phyloP scores from a whole-genome alignment of 768 basidiomycete species.

The Rhizopogon vulgaris region DNA sequence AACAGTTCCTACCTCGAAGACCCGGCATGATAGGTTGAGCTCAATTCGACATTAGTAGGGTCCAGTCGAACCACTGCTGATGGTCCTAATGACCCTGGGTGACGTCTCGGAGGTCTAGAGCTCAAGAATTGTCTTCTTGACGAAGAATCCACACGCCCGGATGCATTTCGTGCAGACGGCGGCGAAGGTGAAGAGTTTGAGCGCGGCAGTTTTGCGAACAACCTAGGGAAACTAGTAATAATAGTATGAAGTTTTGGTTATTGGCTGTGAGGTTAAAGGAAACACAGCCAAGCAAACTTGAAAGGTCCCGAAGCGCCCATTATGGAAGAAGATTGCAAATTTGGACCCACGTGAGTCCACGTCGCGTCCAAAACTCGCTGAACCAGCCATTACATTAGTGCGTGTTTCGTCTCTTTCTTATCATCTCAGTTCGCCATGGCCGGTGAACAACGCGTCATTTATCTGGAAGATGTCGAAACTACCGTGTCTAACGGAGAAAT shows the following conservation, averaged over 20 bases:
- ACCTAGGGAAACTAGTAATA: not conserved
- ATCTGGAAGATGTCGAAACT: constrained; percentile 40
- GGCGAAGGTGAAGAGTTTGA: constrained; percentile 76
- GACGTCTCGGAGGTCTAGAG: constrained; percentile 21
- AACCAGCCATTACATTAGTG: not conserved
- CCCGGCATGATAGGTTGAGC: constrained; percentile 83
- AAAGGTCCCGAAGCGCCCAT: not conserved
- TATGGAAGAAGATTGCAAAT: not conserved
- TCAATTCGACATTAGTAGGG: constrained; percentile 54
- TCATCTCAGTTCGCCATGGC: constrained; percentile 15
- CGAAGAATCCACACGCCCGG: constrained; percentile 43
- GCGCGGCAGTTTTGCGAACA: constrained; percentile 61
- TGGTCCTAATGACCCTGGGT: constrained; percentile 18
- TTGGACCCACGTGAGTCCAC: not conserved
- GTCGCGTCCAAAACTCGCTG: not conserved
- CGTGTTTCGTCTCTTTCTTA: constrained; percentile 1
- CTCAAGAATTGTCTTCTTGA: constrained; percentile 31
- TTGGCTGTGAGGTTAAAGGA: not conserved
- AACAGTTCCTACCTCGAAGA: constrained; percentile 58
- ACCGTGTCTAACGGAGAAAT: constrained; percentile 4
- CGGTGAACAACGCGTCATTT: constrained; percentile 27
- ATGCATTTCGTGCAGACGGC: constrained; percentile 47
- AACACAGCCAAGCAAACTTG: constrained; percentile 1
- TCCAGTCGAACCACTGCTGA: constrained; percentile 14
- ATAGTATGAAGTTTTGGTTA: not conserved